These are phyloP conservation scores for Fusarium siculi DNA, from an alignment of 2,329 filamentous ascomycete species.

Conservation along the genomic window DNA sequence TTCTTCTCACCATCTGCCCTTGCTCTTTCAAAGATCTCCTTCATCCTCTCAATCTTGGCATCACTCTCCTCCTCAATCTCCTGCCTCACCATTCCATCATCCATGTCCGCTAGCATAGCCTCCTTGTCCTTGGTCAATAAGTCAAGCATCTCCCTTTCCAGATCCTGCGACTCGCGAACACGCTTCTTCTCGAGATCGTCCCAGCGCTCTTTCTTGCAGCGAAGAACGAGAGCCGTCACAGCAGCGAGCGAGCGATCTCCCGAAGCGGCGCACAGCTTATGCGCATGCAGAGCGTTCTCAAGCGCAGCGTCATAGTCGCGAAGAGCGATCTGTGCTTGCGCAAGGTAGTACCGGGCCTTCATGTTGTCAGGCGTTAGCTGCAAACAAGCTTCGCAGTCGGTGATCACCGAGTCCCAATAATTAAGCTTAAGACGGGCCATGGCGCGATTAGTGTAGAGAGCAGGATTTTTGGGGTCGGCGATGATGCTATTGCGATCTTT, in stretches of 20 bases:
- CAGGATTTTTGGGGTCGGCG: constrained; percentile 78
- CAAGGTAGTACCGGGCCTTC: constrained; percentile 86
- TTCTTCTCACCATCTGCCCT: constrained; percentile 56
- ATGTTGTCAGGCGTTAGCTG: constrained; percentile 72
- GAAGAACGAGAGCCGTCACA: constrained; percentile 78
- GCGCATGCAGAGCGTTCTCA: constrained; percentile 75
- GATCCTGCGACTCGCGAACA: constrained; percentile 62
- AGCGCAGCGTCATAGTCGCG: constrained; percentile 75
- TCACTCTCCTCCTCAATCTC: constrained; percentile 61
- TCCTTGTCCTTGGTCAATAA: constrained; percentile 61
- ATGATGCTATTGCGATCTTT: constrained; percentile 68
- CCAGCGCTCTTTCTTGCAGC: constrained; percentile 89
- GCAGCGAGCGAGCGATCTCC: constrained; percentile 75
- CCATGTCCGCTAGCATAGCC: constrained; percentile 52
- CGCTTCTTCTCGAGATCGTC: constrained; percentile 75
- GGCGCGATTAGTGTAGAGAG: constrained; percentile 90
- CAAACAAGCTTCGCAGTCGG: constrained; percentile 81
- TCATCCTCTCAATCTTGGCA: constrained; percentile 57
- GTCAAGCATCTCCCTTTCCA: constrained; percentile 69
- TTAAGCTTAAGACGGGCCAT: constrained; percentile 81
- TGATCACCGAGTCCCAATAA: constrained; percentile 78
- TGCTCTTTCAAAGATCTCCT: constrained; percentile 63
- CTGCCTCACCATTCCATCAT: constrained; percentile 58
- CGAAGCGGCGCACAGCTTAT: constrained; percentile 71
- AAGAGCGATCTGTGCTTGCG: constrained; percentile 83